phyloP scores from a whole-genome alignment of 306 rosid genomes.

The Elaeagnus macrophylla region DNA sequence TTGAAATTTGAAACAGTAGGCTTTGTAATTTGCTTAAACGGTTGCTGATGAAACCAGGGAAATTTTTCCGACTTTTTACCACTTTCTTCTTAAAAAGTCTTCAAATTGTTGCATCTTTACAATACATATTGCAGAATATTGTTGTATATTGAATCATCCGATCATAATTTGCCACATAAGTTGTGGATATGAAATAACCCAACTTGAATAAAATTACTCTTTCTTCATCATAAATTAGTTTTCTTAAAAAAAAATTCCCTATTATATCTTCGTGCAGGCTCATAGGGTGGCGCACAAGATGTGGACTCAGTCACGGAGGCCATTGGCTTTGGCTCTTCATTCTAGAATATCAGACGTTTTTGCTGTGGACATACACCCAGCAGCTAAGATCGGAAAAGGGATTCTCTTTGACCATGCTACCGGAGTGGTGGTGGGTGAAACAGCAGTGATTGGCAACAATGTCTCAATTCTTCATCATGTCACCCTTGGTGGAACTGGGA shows the following conservation, averaged over 20 bases:
- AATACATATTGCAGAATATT: too few species aligned
- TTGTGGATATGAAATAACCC: too few species aligned
- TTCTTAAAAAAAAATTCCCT: background rate
- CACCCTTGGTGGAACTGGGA: conserved; percentile 94
- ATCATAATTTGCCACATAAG: too few species aligned
- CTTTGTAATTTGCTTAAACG: too few species aligned
- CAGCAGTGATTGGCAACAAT: conserved; percentile 85
- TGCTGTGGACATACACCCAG: conserved; percentile 91
- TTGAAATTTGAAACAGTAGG: too few species aligned
- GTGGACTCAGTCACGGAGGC: conserved; percentile 71
- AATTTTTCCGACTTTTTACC: too few species aligned
- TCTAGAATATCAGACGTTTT: conserved; percentile 80
- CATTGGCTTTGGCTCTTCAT: conserved; percentile 74
- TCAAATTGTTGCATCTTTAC: too few species aligned
- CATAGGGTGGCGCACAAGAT: conserved; percentile 75
- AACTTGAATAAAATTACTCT: too few species aligned
- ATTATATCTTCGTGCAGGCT: conserved; percentile 29
- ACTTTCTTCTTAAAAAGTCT: too few species aligned
- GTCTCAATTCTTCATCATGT: conserved; percentile 92
- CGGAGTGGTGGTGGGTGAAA: conserved; percentile 91
- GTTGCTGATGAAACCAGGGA: too few species aligned
- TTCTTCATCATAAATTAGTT: too few species aligned
- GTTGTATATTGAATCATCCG: too few species aligned
- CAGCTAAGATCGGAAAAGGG: conserved; percentile 76
- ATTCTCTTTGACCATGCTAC: conserved; percentile 85